Base-by-base conservation (phyloP, 208 protist species). In the Acanthamoeba lenticulata region DNA sequence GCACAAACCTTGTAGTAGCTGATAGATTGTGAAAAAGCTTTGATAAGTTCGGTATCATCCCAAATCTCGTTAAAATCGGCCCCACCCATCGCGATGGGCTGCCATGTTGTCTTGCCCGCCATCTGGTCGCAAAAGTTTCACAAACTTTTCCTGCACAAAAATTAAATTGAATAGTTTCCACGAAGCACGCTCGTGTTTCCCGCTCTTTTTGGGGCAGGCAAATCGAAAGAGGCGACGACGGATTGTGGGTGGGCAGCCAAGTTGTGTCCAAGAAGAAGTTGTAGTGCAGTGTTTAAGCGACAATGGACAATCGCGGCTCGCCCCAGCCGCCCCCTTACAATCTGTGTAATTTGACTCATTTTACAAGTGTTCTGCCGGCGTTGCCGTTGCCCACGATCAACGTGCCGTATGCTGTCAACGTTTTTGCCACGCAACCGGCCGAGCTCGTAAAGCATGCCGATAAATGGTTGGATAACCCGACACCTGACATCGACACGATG, bases 311-410 rank as follows among this genome's bases (percentile, higher is more conserved):
- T 49, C 85, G 6, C 42, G n/a, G n/a, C n/a, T n/a, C 74, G 32
- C 27, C 74, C 1, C 74, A 85, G 6, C 74, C 36, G 36, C 65
- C 89, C 49, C 86, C 86, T 17, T 93, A 65, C 32, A 65, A 47
- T 74, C 36, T 93, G 38, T 52, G 29, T n/a, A 93, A 93, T 81
- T 81, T 93, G 60, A 74, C 57, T 3, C 40, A 74, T 38, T 93
- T 93, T 32, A 62, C 44, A 15, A 62, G 34, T n/a, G 34, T 40
- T 2, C 89, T 93, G 38, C 89, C 89, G 4, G 34, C 38, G 6
- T 29, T 93, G 40, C 60, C 60, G 9, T 32, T 93, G 27, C 89
- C 89, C 24, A 72, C 55, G 11, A 65, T 93, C n/a, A 93, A 85
- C 44, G 89, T 93, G 38, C 89, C 57, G 13, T 62, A 93, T 32